Percentiles rank a stretch among this genome's conserved stretches.
Evolutionary conservation across 768 basidiomycete genomes (phyloP).

Genomic region (Boletus bicolor): DNA sequence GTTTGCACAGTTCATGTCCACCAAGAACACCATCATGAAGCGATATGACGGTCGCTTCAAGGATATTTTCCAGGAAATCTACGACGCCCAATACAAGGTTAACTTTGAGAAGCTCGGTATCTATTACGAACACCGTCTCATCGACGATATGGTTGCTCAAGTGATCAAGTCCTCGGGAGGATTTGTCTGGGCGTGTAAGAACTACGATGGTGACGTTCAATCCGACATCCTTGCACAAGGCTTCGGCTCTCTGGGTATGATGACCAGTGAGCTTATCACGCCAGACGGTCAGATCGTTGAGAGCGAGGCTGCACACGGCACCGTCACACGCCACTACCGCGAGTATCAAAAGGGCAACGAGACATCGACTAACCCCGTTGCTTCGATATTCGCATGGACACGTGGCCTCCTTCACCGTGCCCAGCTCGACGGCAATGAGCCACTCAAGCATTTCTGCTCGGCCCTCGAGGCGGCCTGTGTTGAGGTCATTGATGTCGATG

Average conservation of each 20-base stretch:
- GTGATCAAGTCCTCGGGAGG: constrained; percentile 95
- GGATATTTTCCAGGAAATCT: constrained; percentile 98
- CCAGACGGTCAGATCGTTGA: constrained; percentile 93
- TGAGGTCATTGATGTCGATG: constrained; percentile 87
- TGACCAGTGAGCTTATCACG: constrained; percentile 94
- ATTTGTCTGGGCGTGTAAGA: constrained; percentile 74
- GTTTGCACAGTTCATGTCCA: constrained; percentile 78
- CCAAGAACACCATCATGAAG: constrained; percentile 97
- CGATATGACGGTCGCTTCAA: constrained; percentile 99
- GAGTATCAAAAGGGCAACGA: constrained; percentile 97
- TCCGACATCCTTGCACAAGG: constrained; percentile 96
- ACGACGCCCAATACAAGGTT: constrained; percentile 73
- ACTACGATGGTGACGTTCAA: constrained; percentile 86
- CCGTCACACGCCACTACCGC: constrained; percentile 95
- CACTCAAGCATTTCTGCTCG: constrained; percentile 67
- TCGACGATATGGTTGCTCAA: constrained; percentile 98
- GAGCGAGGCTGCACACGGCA: constrained; percentile 96
- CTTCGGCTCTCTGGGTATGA: constrained; percentile 96
- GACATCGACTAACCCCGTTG: constrained; percentile 98
- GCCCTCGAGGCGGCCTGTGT: constrained; percentile 85
- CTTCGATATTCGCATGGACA: constrained; percentile 98
- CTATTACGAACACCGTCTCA: constrained; percentile 95
- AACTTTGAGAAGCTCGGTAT: constrained; percentile 68
- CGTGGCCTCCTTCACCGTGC: constrained; percentile 91
- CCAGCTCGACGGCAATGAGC: constrained; percentile 82